Percentiles rank a stretch among this genome's conserved stretches.
Conservation (phyloP, 805 yeast genomes). For the Lachancea dasiensis region DNA sequence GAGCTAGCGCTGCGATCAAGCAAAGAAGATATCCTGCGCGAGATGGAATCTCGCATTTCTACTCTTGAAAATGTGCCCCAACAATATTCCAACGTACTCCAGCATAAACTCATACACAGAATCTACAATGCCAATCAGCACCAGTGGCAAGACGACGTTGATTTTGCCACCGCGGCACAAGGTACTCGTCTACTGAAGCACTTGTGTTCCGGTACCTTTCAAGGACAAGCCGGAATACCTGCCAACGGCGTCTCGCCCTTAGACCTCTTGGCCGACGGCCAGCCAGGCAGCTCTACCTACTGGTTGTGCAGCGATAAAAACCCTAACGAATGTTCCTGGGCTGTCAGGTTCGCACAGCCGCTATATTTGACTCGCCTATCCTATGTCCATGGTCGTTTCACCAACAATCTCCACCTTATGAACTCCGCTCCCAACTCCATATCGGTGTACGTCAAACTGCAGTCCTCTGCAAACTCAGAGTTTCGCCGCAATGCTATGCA, state of each 20-base stretch:
- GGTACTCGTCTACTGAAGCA: slow-evolving; percentile 36
- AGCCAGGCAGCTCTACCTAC: slow-evolving; percentile 21
- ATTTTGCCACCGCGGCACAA: slow-evolving; percentile 31
- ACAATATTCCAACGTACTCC: slow-evolving; percentile 24
- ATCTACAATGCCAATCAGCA: slow-evolving; percentile 31
- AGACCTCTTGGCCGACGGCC: slow-evolving; percentile 23
- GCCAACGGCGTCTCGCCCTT: slow-evolving; percentile 26
- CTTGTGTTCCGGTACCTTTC: slow-evolving; percentile 32
- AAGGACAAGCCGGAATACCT: slow-evolving; percentile 9
- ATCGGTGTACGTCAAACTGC: slow-evolving; percentile 29
- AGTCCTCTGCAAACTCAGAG: slow-evolving; percentile 6
- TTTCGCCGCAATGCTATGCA: slow-evolving; percentile 12
- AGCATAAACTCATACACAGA: slow-evolving; percentile 25
- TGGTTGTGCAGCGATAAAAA: slow-evolving; percentile 27
- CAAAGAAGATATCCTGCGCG: slow-evolving; percentile 26
- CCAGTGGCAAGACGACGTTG: slow-evolving; percentile 33
- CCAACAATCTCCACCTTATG: slow-evolving; percentile 34
- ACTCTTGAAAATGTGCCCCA: slow-evolving; percentile 12
- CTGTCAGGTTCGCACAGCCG: slow-evolving; percentile 36
- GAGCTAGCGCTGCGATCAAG: slow-evolving; percentile 23
- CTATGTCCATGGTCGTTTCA: slow-evolving; percentile 34
- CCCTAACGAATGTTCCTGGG: slow-evolving; percentile 29
- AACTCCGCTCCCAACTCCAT: slow-evolving; percentile 36
- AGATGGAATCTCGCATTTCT: slow-evolving; percentile 14
- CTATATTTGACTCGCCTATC: slow-evolving; percentile 33